Base-by-base conservation (phyloP, 805 yeast genomes). In the Hanseniaspora valbyensis region DNA sequence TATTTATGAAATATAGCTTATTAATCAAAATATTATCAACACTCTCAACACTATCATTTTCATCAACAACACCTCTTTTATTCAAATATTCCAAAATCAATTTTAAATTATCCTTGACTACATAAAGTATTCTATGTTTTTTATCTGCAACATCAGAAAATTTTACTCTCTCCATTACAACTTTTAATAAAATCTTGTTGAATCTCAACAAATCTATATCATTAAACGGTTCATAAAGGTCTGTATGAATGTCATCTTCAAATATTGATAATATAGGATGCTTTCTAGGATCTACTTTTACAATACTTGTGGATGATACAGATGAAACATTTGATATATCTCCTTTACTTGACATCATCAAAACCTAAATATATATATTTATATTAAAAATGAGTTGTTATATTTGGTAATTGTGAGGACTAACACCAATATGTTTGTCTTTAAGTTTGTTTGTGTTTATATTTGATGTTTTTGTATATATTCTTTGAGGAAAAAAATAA, bases 211-310 rank as follows among this genome's bases (percentile, higher is more conserved):
- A n/a, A 34, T 48, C 51, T 12, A 48, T 33, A 3, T 48, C 51
- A 26, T 48, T 48, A 24, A 48, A 48, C 14, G 51, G 40, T 1
- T 10, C 13, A 18, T 12, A 19, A 12, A 48, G 13, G 6, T 48
- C 34, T 29, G 32, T 18, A 24, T 40, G 32, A 1, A 29, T 10
- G n/a, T 48, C 44, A 6, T 50, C 53, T 33, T 50, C 53, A 39
- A 50, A 50, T 12, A 50, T 38, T 3, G 53, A 50, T 2, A 50
- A 24, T 10, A 50, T 40, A 3, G 53, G 53, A 32, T 50, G 53
- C 12, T 26, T 26, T 9, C 21, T 44, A 21, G 41, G 44, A 25
- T 50, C 53, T 16, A 43, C 30, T 29, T 21, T n/a, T 6, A 12
- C 8, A 14, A 9, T 39, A 10, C n/a, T 39, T 14, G 42, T 14